Evolutionary conservation across 768 basidiomycete species (phyloP), one percentile per base, ranked within the genome.

Genomic region (Rhizopogon sp.): DNA sequence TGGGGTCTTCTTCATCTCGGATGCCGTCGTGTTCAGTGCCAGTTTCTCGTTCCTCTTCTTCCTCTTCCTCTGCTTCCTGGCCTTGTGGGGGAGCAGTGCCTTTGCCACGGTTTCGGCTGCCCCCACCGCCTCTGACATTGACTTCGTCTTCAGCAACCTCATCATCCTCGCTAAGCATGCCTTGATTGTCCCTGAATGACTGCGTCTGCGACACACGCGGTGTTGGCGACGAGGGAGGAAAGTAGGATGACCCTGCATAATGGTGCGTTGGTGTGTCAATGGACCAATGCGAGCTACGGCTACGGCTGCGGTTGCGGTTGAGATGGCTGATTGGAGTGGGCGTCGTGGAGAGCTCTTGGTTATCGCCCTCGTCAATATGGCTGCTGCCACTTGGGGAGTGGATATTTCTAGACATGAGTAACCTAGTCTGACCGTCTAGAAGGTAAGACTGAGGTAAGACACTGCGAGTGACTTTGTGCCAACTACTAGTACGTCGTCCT

Each of bases 1-100:
- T 88, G 3, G 85, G 91, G 63, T 95, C 93, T 31, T 87, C 85
- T n/a, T 87, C 88, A 39, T 70, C 69, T 20, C 66, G 59, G 5
- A 10, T 5, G 20, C 37, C 47, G 16, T 37, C 28, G 56, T 59
- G 42, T 55, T 63, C 39, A 46, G 53, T 37, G 44, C 54, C 25
- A 53, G 53, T 16, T 35, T 64, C 70, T 7, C 28, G 40, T 35
- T 50, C 64, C n/a, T 70, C 73, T 43, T 73, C 75, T 11, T 74
- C 75, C 14, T 74, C 77, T 44, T 69, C 73, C 53, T 70, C 72
- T 41, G 64, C 75, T 16, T 37, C 20, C 9, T 37, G 35, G 50
- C 77, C 73, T n/a, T 70, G 75, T 39, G 72, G 75, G 11, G 68
- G 59, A 10, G 71, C 74, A 37, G 71, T 69, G 8, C 74, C 74